Conservation (phyloP, 768 basidiomycete species). For the Trichaptum fuscoviolaceum region DNA sequence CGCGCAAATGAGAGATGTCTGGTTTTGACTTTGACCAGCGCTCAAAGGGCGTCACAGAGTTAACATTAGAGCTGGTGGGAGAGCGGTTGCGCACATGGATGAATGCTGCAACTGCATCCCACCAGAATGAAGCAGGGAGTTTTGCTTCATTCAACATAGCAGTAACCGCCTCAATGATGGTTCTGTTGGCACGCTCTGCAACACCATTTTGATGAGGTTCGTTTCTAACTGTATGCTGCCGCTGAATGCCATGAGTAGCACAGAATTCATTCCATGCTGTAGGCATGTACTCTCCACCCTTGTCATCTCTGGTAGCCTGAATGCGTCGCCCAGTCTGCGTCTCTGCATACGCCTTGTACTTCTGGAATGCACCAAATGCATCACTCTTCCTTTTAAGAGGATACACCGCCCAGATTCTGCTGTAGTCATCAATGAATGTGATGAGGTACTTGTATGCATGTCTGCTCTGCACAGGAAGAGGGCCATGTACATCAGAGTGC, state of each 20-base stretch:
- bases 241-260: slow-evolving; percentile 20
- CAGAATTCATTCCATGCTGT: slow-evolving; percentile 23
- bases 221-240: slow-evolving; percentile 29
- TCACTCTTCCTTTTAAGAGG: slow-evolving; percentile 24
- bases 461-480: slow-evolving; percentile 16
- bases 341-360: slow-evolving; percentile 30
- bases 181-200: slow-evolving; percentile 24
- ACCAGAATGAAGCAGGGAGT: slow-evolving; percentile 7
- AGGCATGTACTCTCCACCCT: slow-evolving; percentile 29
- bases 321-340: slow-evolving; percentile 20
- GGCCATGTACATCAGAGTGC: too few relatives aligned
- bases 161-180: slow-evolving; percentile 17
- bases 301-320: slow-evolving; percentile 20
- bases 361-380: slow-evolving; percentile 22
- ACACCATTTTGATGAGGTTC: slow-evolving; percentile 28
- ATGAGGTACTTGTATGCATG: slow-evolving; percentile 26
- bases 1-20: slow-evolving; percentile 27
- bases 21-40: slow-evolving; percentile 19
- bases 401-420: slow-evolving; percentile 12
- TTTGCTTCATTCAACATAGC: slow-evolving; percentile 13
- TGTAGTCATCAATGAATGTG: slow-evolving; percentile 25
- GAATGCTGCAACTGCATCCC: slow-evolving; percentile 2
- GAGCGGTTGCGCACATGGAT: slow-evolving; percentile 14
- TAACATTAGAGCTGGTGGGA: slow-evolving; percentile 1
- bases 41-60: slow-evolving; percentile 19